phyloP scores from a whole-genome alignment of 2,329 filamentous ascomycete genomes.

The Trichoderma simmonsii region DNA sequence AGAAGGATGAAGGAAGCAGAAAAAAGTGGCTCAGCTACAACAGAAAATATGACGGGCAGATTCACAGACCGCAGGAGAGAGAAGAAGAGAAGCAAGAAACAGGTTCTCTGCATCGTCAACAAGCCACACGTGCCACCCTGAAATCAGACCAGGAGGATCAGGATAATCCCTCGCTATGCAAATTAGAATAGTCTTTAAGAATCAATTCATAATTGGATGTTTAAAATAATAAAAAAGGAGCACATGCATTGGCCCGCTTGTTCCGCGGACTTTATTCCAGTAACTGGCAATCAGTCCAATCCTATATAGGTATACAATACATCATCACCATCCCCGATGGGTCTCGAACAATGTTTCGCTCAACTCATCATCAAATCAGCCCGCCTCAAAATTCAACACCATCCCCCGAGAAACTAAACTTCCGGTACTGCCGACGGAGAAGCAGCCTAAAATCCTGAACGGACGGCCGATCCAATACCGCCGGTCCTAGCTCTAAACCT shows the following conservation, averaged over 20 bases:
- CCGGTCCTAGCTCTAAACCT: neutral
- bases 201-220: neutral
- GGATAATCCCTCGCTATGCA: neutral
- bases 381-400: neutral
- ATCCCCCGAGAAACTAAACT: neutral
- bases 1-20: neutral
- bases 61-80: too few species aligned
- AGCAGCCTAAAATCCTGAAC: neutral
- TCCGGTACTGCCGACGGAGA: neutral
- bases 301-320: neutral
- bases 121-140: neutral
- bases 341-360: neutral
- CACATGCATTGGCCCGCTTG: neutral
- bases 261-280: neutral
- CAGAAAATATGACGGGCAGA: neutral
- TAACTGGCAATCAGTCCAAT: neutral
- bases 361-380: neutral
- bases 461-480: neutral
- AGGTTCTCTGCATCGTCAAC: neutral
- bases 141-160: neutral
- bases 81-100: neutral
- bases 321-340: neutral
- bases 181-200: neutral
- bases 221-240: neutral
- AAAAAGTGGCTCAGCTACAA: neutral